Evolutionary conservation across 2,329 filamentous ascomycete species (phyloP), one percentile per base, ranked within the genome.

Genomic region (Pseudodiploospora longispora): DNA sequence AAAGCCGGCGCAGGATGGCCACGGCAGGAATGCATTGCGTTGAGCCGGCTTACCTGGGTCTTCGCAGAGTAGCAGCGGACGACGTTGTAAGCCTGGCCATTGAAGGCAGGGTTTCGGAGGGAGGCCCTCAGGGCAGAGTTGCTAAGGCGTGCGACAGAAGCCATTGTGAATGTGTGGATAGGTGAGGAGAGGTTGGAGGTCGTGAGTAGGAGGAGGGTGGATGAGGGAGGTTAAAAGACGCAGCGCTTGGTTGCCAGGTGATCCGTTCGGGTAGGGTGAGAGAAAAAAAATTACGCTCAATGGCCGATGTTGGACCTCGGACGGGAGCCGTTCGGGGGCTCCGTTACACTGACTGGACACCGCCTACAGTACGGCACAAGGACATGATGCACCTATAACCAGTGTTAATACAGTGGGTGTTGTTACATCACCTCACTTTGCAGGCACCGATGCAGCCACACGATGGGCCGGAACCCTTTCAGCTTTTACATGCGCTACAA

Each of bases 61-160:
- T 96, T 96, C 56, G 88, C 83, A 52, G 90, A 95, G 75, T 96
- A 96, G 79, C 80, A 89, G 71, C 93, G 83, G 64, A 85, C 72
- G 65, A 85, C 83, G 72, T 83, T 88, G 76, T 89, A 90, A 65
- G 82, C 82, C 63, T 82, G 81, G 64, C 81, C 76, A 65, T 77
- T 76, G 62, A 87, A 76, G 63, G 82, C 75, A 55, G 82, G 76
- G 57, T 80, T 71, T 63, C 77, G 72, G 62, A 87, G 70, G 48
- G 85, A 82, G 62, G 87, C 78, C 72, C 90, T 84, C 65, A 97
- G 76, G 69, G 87, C 82, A 67, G 85, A 79, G 63, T 85, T 82
- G 72, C 84, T 82, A 63, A 95, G 70, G 75, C 87, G 85, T 66
- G 93, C 72, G 65, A 87, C 78, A 63, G 87, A 82, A 66, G 88